phyloP scores from a whole-genome alignment of 1,139 yeast genomes.

The Candida sp. region DNA sequence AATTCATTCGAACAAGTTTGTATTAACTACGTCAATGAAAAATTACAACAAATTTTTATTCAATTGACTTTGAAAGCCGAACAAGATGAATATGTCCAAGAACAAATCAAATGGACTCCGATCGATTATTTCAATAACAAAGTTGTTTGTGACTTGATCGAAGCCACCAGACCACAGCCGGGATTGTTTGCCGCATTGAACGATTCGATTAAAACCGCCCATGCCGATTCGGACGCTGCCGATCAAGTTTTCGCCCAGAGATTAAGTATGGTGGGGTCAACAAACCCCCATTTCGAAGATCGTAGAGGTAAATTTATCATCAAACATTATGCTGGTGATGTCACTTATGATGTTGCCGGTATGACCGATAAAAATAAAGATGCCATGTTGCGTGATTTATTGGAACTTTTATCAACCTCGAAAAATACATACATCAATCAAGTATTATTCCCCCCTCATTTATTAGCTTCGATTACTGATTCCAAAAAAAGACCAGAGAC shows the following conservation, averaged over 20 bases:
- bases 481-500: slow-evolving; percentile 90
- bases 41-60: slow-evolving; percentile 94
- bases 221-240: slow-evolving; percentile 96
- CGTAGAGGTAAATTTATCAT: slow-evolving; percentile 86
- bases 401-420: slow-evolving; percentile 74
- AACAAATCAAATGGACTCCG: slow-evolving; percentile 97
- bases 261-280: slow-evolving; percentile 73
- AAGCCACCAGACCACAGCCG: slow-evolving; percentile 85
- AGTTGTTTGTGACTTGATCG: slow-evolving; percentile 96
- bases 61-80: slow-evolving; percentile 94
- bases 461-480: slow-evolving; percentile 58
- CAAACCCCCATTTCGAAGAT: slow-evolving; percentile 85
- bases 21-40: slow-evolving; percentile 96
- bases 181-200: slow-evolving; percentile 96
- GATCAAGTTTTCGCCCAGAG: slow-evolving; percentile 96
- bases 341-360: slow-evolving; percentile 81
- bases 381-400: slow-evolving; percentile 83
- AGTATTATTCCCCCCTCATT: slow-evolving; percentile 69
- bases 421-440: slow-evolving; percentile 59
- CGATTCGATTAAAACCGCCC: slow-evolving; percentile 98
- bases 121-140: slow-evolving; percentile 95
- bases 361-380: slow-evolving; percentile 99
- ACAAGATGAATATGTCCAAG: slow-evolving; percentile 96
- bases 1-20: slow-evolving; percentile 97
- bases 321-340: slow-evolving; percentile 99